A percentile compares a stretch with the other conserved stretches of the same genome.
phyloP scores from a whole-genome alignment of 164 flowering plant genomes.

The Chimonanthus salicifolius region DNA sequence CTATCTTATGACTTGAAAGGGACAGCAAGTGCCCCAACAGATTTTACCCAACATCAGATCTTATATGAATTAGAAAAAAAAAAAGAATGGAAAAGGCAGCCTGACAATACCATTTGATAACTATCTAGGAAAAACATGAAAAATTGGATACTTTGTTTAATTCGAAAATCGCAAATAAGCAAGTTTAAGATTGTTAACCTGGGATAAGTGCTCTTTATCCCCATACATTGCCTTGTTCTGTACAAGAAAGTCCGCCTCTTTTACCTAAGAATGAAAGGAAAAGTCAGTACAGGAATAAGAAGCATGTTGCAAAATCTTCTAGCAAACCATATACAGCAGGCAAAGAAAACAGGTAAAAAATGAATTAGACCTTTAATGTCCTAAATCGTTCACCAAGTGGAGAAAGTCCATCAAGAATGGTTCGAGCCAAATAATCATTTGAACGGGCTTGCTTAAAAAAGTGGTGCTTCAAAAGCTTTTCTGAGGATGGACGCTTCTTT shows the following conservation, averaged over 20 bases:
- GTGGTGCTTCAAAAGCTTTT: conserved; percentile 82
- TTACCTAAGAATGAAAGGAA: conserved; percentile 40
- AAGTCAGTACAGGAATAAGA: conserved; percentile 3
- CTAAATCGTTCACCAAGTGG: conserved; percentile 91
- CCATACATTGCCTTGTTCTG: conserved; percentile 70
- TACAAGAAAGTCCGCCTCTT: conserved; percentile 74
- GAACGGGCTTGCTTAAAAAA: conserved; percentile 80
- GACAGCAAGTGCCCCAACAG: not conserved
- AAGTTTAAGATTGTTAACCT: conserved; percentile 38
- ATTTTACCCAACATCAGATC: not conserved
- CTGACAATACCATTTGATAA: not conserved
- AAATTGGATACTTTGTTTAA: not conserved
- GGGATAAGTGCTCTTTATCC: conserved; percentile 82
- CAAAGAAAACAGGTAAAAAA: not conserved
- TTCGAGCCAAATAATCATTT: conserved; percentile 50
- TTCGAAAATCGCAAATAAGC: not conserved
- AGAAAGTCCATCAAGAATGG: conserved; percentile 65
- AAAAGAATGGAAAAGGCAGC: not conserved
- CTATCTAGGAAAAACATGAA: not conserved
- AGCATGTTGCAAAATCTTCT: not conserved
- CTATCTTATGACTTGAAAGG: not conserved
- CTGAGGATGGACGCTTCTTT: conserved; percentile 84
- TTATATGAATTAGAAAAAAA: not conserved
- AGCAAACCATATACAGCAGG: not conserved
- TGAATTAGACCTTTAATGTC: conserved; percentile 62